Evolutionary conservation across 2,329 filamentous ascomycete species (phyloP), one percentile per base, ranked within the genome.

Genomic region (Coniella vitis): DNA sequence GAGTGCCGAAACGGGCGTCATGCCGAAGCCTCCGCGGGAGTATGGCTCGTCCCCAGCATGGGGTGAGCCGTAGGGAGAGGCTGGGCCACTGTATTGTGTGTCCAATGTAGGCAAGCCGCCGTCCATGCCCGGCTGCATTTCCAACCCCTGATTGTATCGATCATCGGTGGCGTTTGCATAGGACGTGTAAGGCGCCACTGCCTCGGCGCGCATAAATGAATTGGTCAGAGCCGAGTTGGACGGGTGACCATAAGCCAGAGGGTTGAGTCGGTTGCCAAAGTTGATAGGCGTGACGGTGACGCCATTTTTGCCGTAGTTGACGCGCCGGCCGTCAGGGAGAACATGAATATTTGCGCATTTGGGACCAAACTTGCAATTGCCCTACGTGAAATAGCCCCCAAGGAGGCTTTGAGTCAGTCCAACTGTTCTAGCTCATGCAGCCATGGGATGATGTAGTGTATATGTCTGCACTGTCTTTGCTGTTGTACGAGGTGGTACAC

Each of bases 271-370:
- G 59, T 78, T 81, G 60, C 73, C 83, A 66, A 75, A 84, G 71
- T 73, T 81, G 49, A 81, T 39, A 45, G 75, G 71, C 47, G 72
- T 68, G 67, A 79, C 81, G 53, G 74, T 86, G 72, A 76, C 86
- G 71, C 79, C 79, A 61, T 80, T 80, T 63, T 82, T 83, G 60
- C 79, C 76, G 60, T 84, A 84, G 68, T 96, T 96, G 64, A 97
- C 88, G 63, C 91, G 82, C 60, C 89, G 84, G 52, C 93, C 93
- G 67, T 97, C 90, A 58, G 90, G 90, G 42, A 96, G 83, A 61
- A 97, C 86, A 68, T 98, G 93, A 56, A 94, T 88, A 63, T 97
- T 88, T 62, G 91, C 91, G 74, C 93, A 98, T 70, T 97, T 97
- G 55, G 89, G 87, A 54, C 93, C 93, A 66, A 97, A 98, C 68